A percentile compares a stretch with the other conserved stretches of the same genome.
Conservation (phyloP, 225 moss, liverwort and hornwort species). For the Lunularia cruciata region DNA sequence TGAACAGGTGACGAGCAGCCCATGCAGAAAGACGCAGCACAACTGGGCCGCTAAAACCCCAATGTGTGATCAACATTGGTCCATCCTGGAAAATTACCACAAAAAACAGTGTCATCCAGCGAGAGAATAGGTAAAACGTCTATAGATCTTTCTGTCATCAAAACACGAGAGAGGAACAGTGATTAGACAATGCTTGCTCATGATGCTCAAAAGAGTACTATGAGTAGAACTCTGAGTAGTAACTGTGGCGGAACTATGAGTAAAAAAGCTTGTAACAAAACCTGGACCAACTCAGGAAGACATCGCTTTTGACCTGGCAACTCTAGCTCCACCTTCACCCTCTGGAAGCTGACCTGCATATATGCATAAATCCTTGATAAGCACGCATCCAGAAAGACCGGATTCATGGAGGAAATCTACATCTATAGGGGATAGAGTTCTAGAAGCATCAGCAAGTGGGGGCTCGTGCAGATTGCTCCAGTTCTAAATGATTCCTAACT, state of each 20-base stretch:
- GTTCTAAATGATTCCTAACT: too few relatives aligned
- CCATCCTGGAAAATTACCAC: conserved; percentile 48
- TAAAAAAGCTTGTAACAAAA: conserved; percentile 17
- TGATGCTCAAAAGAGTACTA: neutral
- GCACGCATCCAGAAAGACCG: too few relatives aligned
- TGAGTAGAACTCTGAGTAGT: too few relatives aligned
- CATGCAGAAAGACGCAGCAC: conserved; percentile 91
- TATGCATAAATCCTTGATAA: neutral
- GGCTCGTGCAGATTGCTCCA: too few relatives aligned
- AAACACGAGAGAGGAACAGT: too few relatives aligned
- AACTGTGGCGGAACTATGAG: neutral
- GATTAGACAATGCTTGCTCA: neutral
- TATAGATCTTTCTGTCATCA: too few relatives aligned
- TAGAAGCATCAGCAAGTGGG: too few relatives aligned
- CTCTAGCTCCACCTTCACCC: conserved; percentile 66
- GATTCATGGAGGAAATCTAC: too few relatives aligned
- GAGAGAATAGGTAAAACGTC: too few relatives aligned
- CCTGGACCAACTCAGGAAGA: conserved; percentile 64
- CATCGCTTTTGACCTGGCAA: conserved; percentile 56
- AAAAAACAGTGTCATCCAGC: neutral
- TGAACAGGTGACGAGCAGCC: conserved; percentile 82
- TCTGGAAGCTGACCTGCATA: conserved; percentile 62
- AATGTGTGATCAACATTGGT: conserved; percentile 82
- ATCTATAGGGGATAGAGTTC: too few relatives aligned
- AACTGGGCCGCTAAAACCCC: conserved; percentile 95